Percentiles rank a stretch among this genome's conserved stretches.
These are phyloP conservation scores for Chondrostereum purpureum DNA, from an alignment of 1,284 basidiomycete genomes.

Conservation along the genomic window DNA sequence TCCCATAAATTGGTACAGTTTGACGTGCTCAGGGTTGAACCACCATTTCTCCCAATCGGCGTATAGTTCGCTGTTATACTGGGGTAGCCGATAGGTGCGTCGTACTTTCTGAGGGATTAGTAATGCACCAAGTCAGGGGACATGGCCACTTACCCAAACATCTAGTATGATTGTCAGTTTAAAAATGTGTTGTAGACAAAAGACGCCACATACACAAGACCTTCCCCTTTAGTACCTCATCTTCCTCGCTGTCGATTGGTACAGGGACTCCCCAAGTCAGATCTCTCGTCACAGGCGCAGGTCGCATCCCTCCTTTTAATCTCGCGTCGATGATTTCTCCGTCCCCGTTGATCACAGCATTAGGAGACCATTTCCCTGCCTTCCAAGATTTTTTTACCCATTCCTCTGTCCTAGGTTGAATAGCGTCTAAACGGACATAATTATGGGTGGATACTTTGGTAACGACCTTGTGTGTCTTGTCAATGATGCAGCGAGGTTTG, in stretches of 20 bases:
- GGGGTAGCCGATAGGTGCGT: conserved; percentile 95
- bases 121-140: neutral
- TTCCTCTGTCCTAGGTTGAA: conserved; percentile 82
- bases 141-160: conserved; percentile 63
- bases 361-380: conserved; percentile 87
- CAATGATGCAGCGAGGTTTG: conserved; percentile 91
- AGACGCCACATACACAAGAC: conserved; percentile 78
- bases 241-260: conserved; percentile 68
- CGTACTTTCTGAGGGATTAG: conserved; percentile 57
- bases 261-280: conserved; percentile 96
- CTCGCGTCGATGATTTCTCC: conserved; percentile 90
- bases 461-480: conserved; percentile 73
- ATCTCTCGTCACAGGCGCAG: conserved; percentile 92
- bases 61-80: conserved; percentile 98
- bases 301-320: conserved; percentile 80
- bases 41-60: conserved; percentile 97
- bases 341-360: conserved; percentile 82
- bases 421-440: conserved; percentile 82
- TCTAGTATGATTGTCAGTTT: conserved; percentile 36
- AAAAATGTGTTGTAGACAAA: conserved; percentile 6
- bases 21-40: conserved; percentile 89
- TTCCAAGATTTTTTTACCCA: conserved; percentile 84
- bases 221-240: conserved; percentile 85
- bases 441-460: conserved; percentile 86
- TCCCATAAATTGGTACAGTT: conserved; percentile 98